Evolutionary conservation across 345 rosid genomes (phyloP), one percentile per base, ranked within the genome.

Genomic region (Arabidopsis thaliana): DNA sequence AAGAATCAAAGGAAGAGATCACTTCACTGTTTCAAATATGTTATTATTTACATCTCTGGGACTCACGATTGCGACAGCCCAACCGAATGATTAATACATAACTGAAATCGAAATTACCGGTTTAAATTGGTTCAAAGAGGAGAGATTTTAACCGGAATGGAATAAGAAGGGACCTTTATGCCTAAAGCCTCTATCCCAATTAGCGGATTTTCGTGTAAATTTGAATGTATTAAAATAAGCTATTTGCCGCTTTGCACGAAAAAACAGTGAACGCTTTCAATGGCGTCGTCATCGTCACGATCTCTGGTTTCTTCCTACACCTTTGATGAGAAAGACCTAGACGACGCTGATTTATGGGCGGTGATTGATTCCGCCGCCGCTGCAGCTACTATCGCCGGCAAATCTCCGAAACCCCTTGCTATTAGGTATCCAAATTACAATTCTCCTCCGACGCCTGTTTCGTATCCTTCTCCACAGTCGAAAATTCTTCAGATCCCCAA

Each of bases 331-430:
- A 92, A 87, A 53, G 93, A 94, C 48, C 88, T 95, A 25, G 99
- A 95, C 77, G 99, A 95, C 75, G 97, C 96, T 50, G 87, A 93
- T 48, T 68, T 95, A 40, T 92, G 99, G 99, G 97, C 96, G 13
- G 87, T 92, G 4, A 89, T 95, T 56, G 99, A 92, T 84, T 87
- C 97, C 40, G 93, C 97, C 44, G 95, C 89, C 57, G 91, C 97
- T 22, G 85, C 93, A 49, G 50, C 60, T 48, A 28, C 0, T 20
- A 38, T 87, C 71, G 76, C 83, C 84, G 83, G 86, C 73, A 87
- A 82, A 60, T 59, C 86, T 58, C 84, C 87, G 59, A 90, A 86
- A 60, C 85, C 87, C 25, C 85, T 87, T 57, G 79, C 88, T 32
- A 65, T 87, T 80, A 85, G 71, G 75, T 84, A 75, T 86, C 80